Evolutionary conservation across 2,329 filamentous ascomycete species (phyloP), one percentile per base, ranked within the genome.

Genomic region (Incumbomyces delicatus): DNA sequence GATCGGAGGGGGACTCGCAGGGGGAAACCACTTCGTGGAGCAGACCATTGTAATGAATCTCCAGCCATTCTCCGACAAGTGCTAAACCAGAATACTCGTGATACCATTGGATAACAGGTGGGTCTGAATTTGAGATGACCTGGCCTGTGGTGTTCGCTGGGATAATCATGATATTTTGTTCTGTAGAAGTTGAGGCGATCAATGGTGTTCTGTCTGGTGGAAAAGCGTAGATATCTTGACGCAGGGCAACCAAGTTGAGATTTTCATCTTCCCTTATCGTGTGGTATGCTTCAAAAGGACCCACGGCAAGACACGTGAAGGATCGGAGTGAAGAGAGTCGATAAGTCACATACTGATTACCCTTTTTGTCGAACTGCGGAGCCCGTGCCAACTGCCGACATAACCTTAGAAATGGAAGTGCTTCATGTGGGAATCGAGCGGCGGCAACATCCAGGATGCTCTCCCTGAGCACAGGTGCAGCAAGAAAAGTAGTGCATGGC

Each of bases 201-300:
- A 58, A 53, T 16, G 55, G 58, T 35, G 51, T 57, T 11, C 58
- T 50, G 14, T 57, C 52, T 3, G 60, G 53, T 18, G 65, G 63
- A 20, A 69, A 60, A 61, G 71, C 66, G 41, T 73, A 71, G 53
- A 87, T 80, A 13, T 72, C 63, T 13, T 67, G 63, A 37, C 66
- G 54, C 59, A 95, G 75, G 50, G 77, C 74, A 50, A 95, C 85
- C 14, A 78, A 79, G 57, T 94, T 92, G 20, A 78, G 80, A 54
- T 92, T 89, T 49, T 92, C 85, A 53, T 95, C 87, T 64, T 95
- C 89, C 44, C 85, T 80, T 33, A 84, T 80, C 11, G 89, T 78
- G 50, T 82, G 77, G 57, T 94, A 95, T 78, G 35, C 76, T 74
- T 18, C 17, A 10, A 61, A 94, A 95, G 29, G 76, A 66, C 0